phyloP scores from a whole-genome alignment of 495 filamentous ascomycete genomes.

The Penicillium turbatum region DNA sequence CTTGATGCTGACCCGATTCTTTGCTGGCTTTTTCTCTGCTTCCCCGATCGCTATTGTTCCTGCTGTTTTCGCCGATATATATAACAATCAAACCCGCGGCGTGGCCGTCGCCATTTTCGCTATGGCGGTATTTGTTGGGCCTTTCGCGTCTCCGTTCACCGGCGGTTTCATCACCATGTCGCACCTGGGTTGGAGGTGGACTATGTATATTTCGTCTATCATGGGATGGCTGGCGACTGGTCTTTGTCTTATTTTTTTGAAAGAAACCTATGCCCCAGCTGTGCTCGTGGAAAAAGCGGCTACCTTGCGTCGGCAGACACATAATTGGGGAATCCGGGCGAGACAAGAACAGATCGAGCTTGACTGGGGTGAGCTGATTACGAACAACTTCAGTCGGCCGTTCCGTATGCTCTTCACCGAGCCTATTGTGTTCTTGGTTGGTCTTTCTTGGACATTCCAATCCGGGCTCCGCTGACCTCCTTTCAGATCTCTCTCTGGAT shows the following conservation, averaged over 20 bases:
- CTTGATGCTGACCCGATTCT: constrained; percentile 48
- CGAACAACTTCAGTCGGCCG: constrained; percentile 41
- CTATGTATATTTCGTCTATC: constrained; percentile 41
- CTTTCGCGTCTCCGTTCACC: constrained; percentile 44
- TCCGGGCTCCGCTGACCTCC: constrained; percentile 15
- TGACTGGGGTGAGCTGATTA: constrained; percentile 37
- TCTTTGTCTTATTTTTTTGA: constrained; percentile 30
- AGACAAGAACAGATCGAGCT: constrained; percentile 47
- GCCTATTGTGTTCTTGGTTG: constrained; percentile 30
- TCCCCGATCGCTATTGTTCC: constrained; percentile 43
- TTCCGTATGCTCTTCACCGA: constrained; percentile 47
- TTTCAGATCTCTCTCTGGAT: constrained; percentile 43
- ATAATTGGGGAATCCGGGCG: constrained; percentile 48
- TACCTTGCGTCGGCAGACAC: constrained; percentile 39
- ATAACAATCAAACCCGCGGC: constrained; percentile 43
- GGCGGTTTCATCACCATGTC: constrained; percentile 44
- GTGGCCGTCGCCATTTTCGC: constrained; percentile 50
- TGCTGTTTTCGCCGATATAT: constrained; percentile 49
- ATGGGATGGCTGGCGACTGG: constrained; percentile 34
- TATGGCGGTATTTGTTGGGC: constrained; percentile 47
- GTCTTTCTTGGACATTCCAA: not conserved
- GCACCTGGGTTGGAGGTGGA: constrained; percentile 48
- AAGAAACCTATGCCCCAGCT: constrained; percentile 40
- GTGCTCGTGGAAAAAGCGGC: constrained; percentile 38
- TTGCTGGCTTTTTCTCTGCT: constrained; percentile 44